Percentiles rank a stretch among this genome's conserved stretches.
phyloP scores from a whole-genome alignment of 257 asterid species.

The Solanum sejunctum region DNA sequence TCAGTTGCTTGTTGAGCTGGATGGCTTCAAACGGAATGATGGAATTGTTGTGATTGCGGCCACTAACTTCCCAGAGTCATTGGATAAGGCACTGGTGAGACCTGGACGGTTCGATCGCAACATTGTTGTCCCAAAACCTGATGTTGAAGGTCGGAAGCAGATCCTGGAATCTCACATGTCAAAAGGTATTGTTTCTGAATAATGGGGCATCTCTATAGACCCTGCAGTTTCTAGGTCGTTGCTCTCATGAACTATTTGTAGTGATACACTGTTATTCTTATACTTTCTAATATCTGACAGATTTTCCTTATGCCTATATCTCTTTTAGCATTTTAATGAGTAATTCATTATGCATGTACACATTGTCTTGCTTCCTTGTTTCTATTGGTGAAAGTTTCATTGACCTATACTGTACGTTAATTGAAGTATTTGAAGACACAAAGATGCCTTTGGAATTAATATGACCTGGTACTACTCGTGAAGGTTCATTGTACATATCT shows the following conservation, averaged over 20 bases:
- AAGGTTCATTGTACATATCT: not conserved
- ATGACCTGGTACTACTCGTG: not conserved
- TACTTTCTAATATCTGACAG: not conserved
- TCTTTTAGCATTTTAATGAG: not conserved
- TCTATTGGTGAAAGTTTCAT: not conserved
- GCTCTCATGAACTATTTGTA: not conserved
- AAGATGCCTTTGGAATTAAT: not conserved
- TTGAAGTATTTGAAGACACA: not conserved
- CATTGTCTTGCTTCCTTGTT: not conserved
- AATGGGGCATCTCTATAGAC: not conserved
- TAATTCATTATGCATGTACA: not conserved
- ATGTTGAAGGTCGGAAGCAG: constrained; percentile 94
- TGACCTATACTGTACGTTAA: not conserved
- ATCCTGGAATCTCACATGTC: constrained; percentile 89
- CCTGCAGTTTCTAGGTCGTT: not conserved
- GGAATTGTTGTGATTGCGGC: constrained; percentile 95
- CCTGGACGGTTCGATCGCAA: constrained; percentile 93
- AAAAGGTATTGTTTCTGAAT: constrained; percentile 43
- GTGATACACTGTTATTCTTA: not conserved
- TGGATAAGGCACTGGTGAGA: constrained; percentile 92
- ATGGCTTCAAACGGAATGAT: constrained; percentile 93
- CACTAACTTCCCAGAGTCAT: constrained; percentile 79
- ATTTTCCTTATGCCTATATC: not conserved
- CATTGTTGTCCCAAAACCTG: constrained; percentile 94
- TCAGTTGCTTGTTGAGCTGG: constrained; percentile 91